Percentiles rank a stretch among this genome's conserved stretches.
These are phyloP conservation scores for Beta macrorhiza DNA, from an alignment of 179 eudicot genomes.

Conservation along the genomic window DNA sequence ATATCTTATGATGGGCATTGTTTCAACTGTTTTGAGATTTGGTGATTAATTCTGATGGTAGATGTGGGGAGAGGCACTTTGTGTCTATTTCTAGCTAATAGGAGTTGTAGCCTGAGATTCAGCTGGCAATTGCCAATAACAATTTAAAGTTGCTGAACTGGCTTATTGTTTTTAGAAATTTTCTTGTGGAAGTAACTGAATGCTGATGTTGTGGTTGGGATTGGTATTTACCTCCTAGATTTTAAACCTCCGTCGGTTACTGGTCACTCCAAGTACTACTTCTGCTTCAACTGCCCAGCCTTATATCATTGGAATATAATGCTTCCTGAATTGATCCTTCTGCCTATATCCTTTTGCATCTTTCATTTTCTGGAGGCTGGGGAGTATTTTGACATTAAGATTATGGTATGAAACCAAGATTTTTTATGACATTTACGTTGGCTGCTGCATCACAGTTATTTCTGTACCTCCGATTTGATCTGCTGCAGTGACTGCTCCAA, in stretches of 20 bases:
- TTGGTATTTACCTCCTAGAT: background rate
- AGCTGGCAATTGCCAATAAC: background rate
- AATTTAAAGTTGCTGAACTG: background rate
- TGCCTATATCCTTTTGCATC: background rate
- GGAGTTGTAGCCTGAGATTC: background rate
- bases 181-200: background rate
- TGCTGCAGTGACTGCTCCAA: background rate
- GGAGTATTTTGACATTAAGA: background rate
- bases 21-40: background rate
- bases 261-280: background rate
- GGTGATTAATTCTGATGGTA: background rate
- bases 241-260: background rate
- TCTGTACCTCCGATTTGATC: background rate
- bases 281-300: background rate
- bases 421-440: background rate
- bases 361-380: background rate
- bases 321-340: background rate
- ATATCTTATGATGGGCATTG: background rate
- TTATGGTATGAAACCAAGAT: background rate
- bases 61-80: background rate
- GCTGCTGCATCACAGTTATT: background rate
- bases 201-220: background rate
- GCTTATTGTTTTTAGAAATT: background rate
- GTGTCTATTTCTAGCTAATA: background rate
- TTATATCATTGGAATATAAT: background rate